Evolutionary conservation across 2,329 filamentous ascomycete species (phyloP), one percentile per base, ranked within the genome.

Genomic region (Colletotrichum acutatum): DNA sequence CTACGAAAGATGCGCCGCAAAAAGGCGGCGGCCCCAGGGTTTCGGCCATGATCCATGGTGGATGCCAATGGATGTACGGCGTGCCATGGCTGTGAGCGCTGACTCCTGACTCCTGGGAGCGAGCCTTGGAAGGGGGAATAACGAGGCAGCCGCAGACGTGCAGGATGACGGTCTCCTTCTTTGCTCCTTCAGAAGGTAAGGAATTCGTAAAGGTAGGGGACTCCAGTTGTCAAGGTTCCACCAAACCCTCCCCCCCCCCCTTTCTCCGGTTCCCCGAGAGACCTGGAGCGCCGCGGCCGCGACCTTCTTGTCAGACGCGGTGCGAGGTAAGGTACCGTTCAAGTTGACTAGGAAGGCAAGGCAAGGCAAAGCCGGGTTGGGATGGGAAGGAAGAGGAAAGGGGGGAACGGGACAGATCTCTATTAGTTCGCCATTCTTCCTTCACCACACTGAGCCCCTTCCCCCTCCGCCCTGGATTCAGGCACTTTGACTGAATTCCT

Each of bases 221-320:
- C 26, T 26, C 26, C 24, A 24, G 11, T 19, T 42, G 52, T 24
- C 26, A 32, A 30, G 22, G 49, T 42, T 42, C 52, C 62, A 56
- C 49, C 49, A 22, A n/a, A 24, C 24, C 61, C 11, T n/a, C 42
- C 7, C 8, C 4, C 6, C 7, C 16, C 46, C 24, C 16, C 37
- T 16, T 16, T 14, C 14, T 42, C n/a, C 37, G 42, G 52, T 30
- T 32, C 52, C 64, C 64, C 49, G 54, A 12, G 6, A 53, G 34
- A 26, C 54, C 54, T 42, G 65, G 37, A 37, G 34, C 42, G 56
- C 37, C 14, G 37, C 37, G 37, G 37, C 37, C 14, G 30, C 61
- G 32, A 59, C 54, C 26, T 54, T 42, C 16, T 53, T 26, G 42
- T 67, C 56, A 71, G 68, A 61, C 56, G 42, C 42, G 42, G 42